Evolutionary conservation across 1,284 basidiomycete genomes (phyloP).

Genomic region (Rhodotorula sp.): DNA sequence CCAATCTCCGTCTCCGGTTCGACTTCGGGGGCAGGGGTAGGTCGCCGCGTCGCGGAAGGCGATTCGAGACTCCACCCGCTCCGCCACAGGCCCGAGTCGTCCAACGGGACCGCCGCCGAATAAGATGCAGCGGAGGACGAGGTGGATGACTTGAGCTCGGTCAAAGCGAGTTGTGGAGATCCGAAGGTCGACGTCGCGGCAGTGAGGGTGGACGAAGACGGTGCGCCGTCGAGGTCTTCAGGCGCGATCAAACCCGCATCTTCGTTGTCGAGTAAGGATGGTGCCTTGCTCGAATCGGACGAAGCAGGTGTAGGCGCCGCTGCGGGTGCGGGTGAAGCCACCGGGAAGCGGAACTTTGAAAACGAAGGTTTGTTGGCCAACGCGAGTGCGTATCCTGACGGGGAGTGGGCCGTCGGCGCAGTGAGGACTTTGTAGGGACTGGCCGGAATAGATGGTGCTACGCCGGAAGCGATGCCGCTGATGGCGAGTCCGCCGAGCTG

Average conservation of each 20-base stretch:
- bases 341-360: constrained; percentile 1
- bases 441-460: neutral
- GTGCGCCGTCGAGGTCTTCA: constrained; percentile 1
- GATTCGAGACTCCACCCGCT: neutral
- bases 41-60: no score
- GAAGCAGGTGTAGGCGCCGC: neutral
- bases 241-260: neutral
- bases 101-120: neutral
- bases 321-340: neutral
- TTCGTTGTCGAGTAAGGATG: neutral
- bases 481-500: constrained; percentile 13
- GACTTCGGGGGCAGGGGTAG: neutral
- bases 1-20: neutral
- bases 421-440: neutral
- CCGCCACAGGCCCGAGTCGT: neutral
- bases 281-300: neutral
- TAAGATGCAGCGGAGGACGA: neutral
- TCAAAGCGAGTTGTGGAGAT: neutral
- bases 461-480: neutral
- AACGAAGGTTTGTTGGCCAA: constrained; percentile 2
- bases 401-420: neutral
- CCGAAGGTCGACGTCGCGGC: constrained; percentile 5
- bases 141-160: neutral
- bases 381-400: neutral
- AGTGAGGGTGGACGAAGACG: neutral